Conservation (phyloP, 805 yeast species). For the Tetrapisispora fleetii region DNA sequence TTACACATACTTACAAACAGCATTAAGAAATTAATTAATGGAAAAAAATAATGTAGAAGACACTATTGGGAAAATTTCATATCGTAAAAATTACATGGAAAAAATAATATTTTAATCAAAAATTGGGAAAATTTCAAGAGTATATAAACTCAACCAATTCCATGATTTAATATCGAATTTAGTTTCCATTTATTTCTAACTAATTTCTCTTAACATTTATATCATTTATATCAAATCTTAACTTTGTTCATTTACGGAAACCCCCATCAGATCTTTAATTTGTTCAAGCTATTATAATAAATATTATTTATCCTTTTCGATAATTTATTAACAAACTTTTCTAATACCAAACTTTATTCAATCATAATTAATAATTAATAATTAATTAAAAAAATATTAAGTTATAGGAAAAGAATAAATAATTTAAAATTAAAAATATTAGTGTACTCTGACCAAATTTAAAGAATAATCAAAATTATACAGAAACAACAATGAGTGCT, state of each 20-base stretch:
- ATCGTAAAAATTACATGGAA: too few relatives aligned
- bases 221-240: neutral
- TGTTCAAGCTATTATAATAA: conserved; percentile 1
- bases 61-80: too few relatives aligned
- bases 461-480: neutral
- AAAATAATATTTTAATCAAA: too few relatives aligned
- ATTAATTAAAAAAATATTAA: conserved; percentile 1
- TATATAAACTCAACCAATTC: conserved; percentile 2
- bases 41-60: too few relatives aligned
- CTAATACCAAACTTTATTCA: neutral
- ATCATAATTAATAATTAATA: conserved; percentile 2
- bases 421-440: neutral
- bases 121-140: neutral
- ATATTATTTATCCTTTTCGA: neutral
- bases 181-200: too few relatives aligned
- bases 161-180: neutral
- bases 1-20: too few relatives aligned
- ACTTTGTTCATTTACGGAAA: neutral
- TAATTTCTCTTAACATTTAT: too few relatives aligned
- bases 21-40: too few relatives aligned
- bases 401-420: neutral
- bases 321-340: neutral
- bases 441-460: too few relatives aligned
- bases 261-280: conserved; percentile 3
- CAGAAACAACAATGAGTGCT: conserved; percentile 4